Evolutionary conservation across 225 moss, liverwort and hornwort genomes (phyloP).

Genomic region (Pleurozium schreberi): DNA sequence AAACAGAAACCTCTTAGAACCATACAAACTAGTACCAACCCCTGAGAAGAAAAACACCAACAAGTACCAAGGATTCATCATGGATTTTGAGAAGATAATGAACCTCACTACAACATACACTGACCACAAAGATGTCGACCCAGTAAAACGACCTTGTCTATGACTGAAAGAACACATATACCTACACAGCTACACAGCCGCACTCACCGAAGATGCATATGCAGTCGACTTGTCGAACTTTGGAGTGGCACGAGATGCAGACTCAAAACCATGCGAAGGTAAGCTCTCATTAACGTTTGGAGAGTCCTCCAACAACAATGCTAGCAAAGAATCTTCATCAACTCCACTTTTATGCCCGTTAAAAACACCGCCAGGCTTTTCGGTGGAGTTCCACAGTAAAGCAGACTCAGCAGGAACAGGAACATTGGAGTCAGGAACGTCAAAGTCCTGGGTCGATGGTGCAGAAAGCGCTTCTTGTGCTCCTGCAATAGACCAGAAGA

Average conservation of each 20-base stretch:
- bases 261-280: constrained; percentile 16
- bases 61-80: not conserved
- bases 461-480: constrained; percentile 39
- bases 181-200: not conserved
- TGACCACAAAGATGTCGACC: not conserved
- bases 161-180: not conserved
- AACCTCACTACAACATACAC: not conserved
- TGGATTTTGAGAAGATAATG: not conserved
- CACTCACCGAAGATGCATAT: constrained; percentile 69
- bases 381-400: constrained; percentile 13
- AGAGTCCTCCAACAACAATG: constrained; percentile 70
- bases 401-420: constrained; percentile 10
- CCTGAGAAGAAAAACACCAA: not conserved
- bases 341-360: constrained; percentile 37
- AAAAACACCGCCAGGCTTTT: constrained; percentile 7
- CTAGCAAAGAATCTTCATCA: constrained; percentile 82
- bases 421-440: not conserved
- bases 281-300: constrained; percentile 23
- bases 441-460: constrained; percentile 1
- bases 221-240: constrained; percentile 30
- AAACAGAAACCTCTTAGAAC: not conserved
- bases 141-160: not conserved
- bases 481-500: not conserved
- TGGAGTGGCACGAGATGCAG: constrained; percentile 26
- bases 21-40: not conserved